phyloP scores from a whole-genome alignment of 768 basidiomycete species.

The Lactarius tabidus region DNA sequence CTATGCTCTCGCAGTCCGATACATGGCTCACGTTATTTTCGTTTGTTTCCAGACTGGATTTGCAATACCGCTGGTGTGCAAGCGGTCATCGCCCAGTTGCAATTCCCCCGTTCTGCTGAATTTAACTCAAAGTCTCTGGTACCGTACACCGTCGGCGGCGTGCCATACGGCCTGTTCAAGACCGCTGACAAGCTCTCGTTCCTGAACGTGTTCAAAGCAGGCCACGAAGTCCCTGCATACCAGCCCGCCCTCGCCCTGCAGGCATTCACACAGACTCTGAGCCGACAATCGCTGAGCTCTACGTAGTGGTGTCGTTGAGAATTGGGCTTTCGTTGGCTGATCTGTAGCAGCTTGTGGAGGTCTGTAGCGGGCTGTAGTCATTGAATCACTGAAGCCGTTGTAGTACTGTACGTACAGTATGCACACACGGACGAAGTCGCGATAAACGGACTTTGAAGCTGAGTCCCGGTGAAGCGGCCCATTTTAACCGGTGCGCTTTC shows the following conservation, averaged over 20 bases:
- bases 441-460: too few species aligned
- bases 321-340: too few species aligned
- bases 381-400: too few species aligned
- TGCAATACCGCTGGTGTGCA: constrained; percentile 45
- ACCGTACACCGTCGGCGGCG: constrained; percentile 43
- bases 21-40: constrained; percentile 35
- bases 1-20: too few species aligned
- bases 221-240: constrained; percentile 26
- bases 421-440: too few species aligned
- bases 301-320: not conserved
- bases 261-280: constrained; percentile 20
- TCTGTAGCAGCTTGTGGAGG: too few species aligned
- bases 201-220: constrained; percentile 44
- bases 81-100: constrained; percentile 44
- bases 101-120: constrained; percentile 31
- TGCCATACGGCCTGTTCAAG: constrained; percentile 44
- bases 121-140: constrained; percentile 39
- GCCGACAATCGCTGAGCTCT: constrained; percentile 9
- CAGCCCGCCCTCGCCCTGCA: constrained; percentile 15
- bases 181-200: constrained; percentile 46
- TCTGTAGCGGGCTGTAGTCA: too few species aligned
- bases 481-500: too few species aligned
- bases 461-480: too few species aligned
- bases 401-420: too few species aligned
- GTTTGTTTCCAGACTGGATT: constrained; percentile 39